Conservation (phyloP, 1,284 basidiomycete genomes). For the Peniophora sp. region DNA sequence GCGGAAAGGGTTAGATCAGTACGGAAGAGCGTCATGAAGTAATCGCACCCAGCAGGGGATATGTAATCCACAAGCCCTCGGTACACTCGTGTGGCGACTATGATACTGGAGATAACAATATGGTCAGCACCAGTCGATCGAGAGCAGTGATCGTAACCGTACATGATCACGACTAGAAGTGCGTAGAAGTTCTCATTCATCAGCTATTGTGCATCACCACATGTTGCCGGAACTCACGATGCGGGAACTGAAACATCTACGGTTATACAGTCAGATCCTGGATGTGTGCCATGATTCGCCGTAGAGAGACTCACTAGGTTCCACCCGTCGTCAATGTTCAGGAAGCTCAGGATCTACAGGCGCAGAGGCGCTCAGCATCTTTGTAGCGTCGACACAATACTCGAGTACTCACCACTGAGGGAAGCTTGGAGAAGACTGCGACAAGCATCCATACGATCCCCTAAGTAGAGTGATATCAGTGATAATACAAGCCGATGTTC, state of each 20-base stretch:
- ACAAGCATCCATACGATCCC: conserved; percentile 8
- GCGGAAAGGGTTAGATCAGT: conserved; percentile 6
- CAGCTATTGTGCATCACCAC: no score
- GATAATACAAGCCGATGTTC: background rate
- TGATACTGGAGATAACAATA: no score
- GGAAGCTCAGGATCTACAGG: background rate
- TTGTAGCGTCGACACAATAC: conserved; percentile 5
- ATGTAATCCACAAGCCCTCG: no score
- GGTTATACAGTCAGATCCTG: background rate
- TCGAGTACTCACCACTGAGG: conserved; percentile 7
- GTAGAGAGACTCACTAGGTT: conserved; percentile 3
- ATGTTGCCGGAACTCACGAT: no score
- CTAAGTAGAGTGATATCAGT: background rate
- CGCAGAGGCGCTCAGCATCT: background rate
- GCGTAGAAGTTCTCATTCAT: no score
- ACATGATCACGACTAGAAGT: no score
- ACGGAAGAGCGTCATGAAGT: no score
- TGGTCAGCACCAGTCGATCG: no score
- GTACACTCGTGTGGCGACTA: no score
- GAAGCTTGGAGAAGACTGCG: conserved; percentile 6
- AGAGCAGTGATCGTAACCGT: no score
- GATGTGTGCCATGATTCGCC: background rate
- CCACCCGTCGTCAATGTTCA: conserved; percentile 6
- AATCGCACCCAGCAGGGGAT: no score
- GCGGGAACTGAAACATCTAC: no score